Percentiles rank a stretch among this genome's conserved stretches.
These are phyloP conservation scores for Smithsoniella earleae DNA, from an alignment of 163 green algal species.

Conservation along the genomic window DNA sequence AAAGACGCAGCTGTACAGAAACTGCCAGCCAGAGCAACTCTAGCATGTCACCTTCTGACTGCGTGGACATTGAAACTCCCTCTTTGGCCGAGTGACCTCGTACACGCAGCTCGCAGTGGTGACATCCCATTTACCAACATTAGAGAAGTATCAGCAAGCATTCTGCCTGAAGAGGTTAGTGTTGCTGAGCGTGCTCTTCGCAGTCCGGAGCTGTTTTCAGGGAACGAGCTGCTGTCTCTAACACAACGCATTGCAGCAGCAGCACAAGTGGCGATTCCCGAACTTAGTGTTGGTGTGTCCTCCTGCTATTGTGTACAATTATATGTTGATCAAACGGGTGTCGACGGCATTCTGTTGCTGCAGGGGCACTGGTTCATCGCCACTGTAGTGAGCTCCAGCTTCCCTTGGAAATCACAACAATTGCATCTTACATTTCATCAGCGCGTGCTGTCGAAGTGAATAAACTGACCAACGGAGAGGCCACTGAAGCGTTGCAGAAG, in stretches of 20 bases:
- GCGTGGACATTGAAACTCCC: constrained; percentile 16
- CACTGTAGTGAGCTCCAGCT: neutral
- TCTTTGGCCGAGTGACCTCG: constrained; percentile 12
- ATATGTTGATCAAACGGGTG: neutral
- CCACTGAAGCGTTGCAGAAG: neutral
- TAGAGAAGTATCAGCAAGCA: neutral
- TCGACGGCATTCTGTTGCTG: neutral
- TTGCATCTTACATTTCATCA: constrained; percentile 3
- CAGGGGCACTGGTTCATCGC: constrained; percentile 21
- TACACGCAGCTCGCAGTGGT: neutral
- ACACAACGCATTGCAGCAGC: neutral
- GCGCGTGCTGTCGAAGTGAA: neutral
- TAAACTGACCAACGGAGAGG: neutral
- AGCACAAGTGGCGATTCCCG: neutral
- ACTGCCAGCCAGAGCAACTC: neutral
- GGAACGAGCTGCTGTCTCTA: neutral
- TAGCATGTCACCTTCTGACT: constrained; percentile 18
- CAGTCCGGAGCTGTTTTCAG: neutral
- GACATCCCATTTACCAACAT: neutral
- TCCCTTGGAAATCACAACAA: neutral
- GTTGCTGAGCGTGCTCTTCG: neutral
- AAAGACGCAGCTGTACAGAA: neutral
- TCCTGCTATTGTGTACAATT: neutral
- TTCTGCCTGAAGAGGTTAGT: neutral
- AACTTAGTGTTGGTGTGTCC: neutral